phyloP scores from a whole-genome alignment of 2,329 filamentous ascomycete genomes.

The Fusarium nurragi region DNA sequence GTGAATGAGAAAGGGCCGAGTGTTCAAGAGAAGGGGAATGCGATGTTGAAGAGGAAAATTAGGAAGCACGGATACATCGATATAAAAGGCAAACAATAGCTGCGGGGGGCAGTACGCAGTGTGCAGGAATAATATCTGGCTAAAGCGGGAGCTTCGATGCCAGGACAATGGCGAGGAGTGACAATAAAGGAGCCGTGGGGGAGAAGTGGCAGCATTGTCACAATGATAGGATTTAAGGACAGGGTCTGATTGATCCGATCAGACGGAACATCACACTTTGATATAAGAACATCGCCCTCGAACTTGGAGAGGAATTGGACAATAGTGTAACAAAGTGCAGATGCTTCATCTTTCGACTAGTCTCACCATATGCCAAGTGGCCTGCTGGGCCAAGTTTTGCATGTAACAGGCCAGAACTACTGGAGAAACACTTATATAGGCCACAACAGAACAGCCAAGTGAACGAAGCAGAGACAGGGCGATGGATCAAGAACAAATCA shows the following conservation, averaged over 20 bases:
- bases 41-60: background rate
- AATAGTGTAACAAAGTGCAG: conserved; percentile 9
- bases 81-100: conserved; percentile 5
- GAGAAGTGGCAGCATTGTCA: conserved; percentile 7
- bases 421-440: background rate
- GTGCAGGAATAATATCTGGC: conserved; percentile 12
- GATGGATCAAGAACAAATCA: background rate
- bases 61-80: background rate
- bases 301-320: background rate
- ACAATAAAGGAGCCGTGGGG: conserved; percentile 1
- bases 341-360: background rate
- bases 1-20: background rate
- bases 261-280: background rate
- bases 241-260: background rate
- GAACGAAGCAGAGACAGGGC: background rate
- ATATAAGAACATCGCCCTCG: background rate
- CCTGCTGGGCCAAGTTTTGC: conserved; percentile 1
- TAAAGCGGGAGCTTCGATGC: conserved; percentile 8
- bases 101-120: conserved; percentile 8
- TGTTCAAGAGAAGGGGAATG: background rate
- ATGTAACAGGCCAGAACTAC: conserved; percentile 17
- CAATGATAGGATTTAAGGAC: background rate
- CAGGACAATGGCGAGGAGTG: conserved; percentile 16
- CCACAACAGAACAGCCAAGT: background rate
- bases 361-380: background rate